Percentiles rank a stretch among this genome's conserved stretches.
Evolutionary conservation across 164 flowering plant genomes (phyloP).

Genomic region (Chimonanthus praecox): DNA sequence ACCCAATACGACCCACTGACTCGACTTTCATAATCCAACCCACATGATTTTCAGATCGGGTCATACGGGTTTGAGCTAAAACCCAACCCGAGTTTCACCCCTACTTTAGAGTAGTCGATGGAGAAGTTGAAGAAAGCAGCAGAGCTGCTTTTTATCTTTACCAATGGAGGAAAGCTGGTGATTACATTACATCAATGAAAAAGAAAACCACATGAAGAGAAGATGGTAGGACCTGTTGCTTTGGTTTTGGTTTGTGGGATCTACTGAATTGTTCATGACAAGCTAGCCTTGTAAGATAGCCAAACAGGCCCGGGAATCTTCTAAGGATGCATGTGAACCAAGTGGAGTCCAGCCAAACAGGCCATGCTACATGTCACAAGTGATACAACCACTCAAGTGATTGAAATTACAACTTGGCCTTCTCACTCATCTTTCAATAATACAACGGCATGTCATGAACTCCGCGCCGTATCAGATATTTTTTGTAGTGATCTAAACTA

Average conservation of each 20-base stretch:
- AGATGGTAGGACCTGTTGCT: neutral
- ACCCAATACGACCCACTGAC: too few relatives aligned
- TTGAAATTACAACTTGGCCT: neutral
- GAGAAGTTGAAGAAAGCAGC: neutral
- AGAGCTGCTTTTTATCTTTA: neutral
- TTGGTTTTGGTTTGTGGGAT: neutral
- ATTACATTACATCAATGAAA: neutral
- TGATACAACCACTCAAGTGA: neutral
- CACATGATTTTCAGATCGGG: too few relatives aligned
- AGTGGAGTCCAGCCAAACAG: slow-evolving; percentile 2
- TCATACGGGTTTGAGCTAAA: too few relatives aligned
- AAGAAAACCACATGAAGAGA: neutral
- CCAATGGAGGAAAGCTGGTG: neutral
- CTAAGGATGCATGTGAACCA: neutral
- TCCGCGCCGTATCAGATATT: too few relatives aligned
- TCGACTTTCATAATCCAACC: too few relatives aligned
- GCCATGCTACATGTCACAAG: neutral
- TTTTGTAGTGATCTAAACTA: too few relatives aligned
- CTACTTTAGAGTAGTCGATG: too few relatives aligned
- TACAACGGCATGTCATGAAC: neutral
- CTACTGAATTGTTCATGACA: neutral
- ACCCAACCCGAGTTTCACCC: too few relatives aligned
- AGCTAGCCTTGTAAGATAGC: too few relatives aligned
- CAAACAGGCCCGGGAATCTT: neutral
- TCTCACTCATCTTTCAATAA: neutral